These are phyloP conservation scores for Chrysoporthe austroafricana DNA, from an alignment of 2,329 filamentous ascomycete species.

Conservation along the genomic window DNA sequence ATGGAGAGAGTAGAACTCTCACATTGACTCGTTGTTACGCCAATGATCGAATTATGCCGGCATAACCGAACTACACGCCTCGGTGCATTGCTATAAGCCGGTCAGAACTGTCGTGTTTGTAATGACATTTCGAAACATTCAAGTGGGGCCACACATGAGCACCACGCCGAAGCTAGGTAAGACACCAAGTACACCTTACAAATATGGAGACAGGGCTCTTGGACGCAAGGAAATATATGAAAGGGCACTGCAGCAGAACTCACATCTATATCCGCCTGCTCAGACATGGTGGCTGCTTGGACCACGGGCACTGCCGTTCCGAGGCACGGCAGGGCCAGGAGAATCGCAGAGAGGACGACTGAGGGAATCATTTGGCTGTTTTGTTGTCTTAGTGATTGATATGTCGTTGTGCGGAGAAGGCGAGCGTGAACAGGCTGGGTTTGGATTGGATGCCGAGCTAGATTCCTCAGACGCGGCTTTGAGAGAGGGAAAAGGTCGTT, in stretches of 20 bases:
- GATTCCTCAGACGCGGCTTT: background rate
- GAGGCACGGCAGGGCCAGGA: conserved; percentile 15
- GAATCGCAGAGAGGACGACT: conserved; percentile 9
- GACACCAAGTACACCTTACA: background rate
- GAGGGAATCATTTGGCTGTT: background rate
- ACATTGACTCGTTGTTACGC: background rate
- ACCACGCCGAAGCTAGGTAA: background rate
- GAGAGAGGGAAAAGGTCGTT: background rate
- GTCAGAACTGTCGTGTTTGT: background rate
- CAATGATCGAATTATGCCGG: too few species aligned
- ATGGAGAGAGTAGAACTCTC: background rate
- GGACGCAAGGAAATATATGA: background rate
- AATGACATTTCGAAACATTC: background rate
- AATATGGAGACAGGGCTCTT: background rate
- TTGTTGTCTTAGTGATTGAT: background rate
- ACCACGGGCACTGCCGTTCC: conserved; percentile 11
- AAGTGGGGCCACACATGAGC: too few species aligned
- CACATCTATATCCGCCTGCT: background rate
- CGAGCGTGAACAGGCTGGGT: background rate
- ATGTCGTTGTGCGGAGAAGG: background rate
- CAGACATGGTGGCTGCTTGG: background rate
- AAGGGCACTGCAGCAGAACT: background rate
- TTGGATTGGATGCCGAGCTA: background rate
- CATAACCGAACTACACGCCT: background rate
- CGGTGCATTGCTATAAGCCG: background rate